These are phyloP conservation scores for Eucalyptus pauciflora DNA, from an alignment of 345 rosid species.

Conservation along the genomic window DNA sequence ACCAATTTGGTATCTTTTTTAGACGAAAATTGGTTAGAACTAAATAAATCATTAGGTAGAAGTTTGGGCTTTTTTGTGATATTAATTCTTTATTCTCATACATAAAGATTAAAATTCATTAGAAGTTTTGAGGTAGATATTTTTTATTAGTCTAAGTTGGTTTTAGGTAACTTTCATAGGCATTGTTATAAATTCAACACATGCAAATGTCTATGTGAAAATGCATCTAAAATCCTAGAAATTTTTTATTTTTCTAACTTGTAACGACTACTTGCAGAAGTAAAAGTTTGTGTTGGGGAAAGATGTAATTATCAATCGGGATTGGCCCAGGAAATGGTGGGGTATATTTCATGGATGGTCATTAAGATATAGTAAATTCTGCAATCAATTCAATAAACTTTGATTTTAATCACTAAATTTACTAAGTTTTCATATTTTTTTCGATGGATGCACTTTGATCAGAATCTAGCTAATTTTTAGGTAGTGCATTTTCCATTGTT, in stretches of 20 bases:
- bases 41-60: not conserved
- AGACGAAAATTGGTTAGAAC: not conserved
- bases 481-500: not conserved
- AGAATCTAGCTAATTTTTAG: not conserved
- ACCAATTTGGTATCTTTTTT: rapidly evolving
- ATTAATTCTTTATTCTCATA: not conserved
- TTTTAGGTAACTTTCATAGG: not conserved
- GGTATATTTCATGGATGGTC: not conserved
- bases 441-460: not conserved
- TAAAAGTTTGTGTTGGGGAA: not conserved
- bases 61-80: not conserved
- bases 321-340: not conserved
- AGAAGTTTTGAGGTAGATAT: not conserved
- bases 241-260: not conserved
- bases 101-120: not conserved
- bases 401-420: not conserved
- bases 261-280: not conserved
- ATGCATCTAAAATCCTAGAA: not conserved
- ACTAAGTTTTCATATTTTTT: not conserved
- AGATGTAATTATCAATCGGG: not conserved
- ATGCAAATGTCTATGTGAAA: not conserved
- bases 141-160: not conserved
- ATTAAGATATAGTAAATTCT: not conserved
- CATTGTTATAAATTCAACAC: not conserved
- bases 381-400: not conserved